These are phyloP conservation scores for Venturia asperata DNA, from an alignment of 2,329 filamentous ascomycete genomes.

Conservation along the genomic window DNA sequence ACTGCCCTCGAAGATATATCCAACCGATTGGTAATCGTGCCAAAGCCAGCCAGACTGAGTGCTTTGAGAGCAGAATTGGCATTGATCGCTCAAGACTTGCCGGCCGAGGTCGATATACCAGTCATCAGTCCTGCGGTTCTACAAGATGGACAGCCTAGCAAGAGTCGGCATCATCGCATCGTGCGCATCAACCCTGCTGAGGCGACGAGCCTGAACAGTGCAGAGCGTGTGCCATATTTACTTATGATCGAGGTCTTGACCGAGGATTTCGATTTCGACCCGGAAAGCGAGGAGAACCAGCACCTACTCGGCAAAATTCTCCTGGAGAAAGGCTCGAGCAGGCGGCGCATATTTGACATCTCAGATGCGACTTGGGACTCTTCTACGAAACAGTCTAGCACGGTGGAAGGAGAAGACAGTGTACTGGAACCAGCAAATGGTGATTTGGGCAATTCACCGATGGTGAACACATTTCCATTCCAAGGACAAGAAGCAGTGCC, in stretches of 20 bases:
- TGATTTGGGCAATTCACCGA: slow-evolving; percentile 66
- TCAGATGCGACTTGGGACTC: slow-evolving; percentile 53
- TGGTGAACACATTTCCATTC: slow-evolving; percentile 45
- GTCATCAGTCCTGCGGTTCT: slow-evolving; percentile 71
- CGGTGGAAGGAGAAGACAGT: slow-evolving; percentile 52
- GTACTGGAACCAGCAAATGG: slow-evolving; percentile 78
- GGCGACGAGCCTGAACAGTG: slow-evolving; percentile 77
- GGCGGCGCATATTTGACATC: slow-evolving; percentile 46
- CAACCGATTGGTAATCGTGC: slow-evolving; percentile 73
- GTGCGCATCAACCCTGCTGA: slow-evolving; percentile 78
- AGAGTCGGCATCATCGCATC: slow-evolving; percentile 73
- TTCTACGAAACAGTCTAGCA: slow-evolving; percentile 33
- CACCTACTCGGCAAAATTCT: slow-evolving; percentile 57
- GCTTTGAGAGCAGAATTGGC: slow-evolving; percentile 74
- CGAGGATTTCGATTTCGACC: slow-evolving; percentile 78
- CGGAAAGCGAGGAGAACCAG: slow-evolving; percentile 65
- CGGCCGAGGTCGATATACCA: slow-evolving; percentile 76
- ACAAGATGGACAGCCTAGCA: slow-evolving; percentile 63
- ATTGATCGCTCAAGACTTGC: slow-evolving; percentile 71
- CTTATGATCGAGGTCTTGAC: slow-evolving; percentile 77
- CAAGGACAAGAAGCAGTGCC: slow-evolving; percentile 37
- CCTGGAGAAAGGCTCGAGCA: slow-evolving; percentile 53
- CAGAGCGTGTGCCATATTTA: slow-evolving; percentile 77
- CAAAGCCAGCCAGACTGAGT: slow-evolving; percentile 73
- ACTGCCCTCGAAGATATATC: slow-evolving; percentile 77